A percentile compares a stretch with the other conserved stretches of the same genome.
These are phyloP conservation scores for Flaveria bidentis DNA, from an alignment of 129 eudicot genomes.

Conservation along the genomic window DNA sequence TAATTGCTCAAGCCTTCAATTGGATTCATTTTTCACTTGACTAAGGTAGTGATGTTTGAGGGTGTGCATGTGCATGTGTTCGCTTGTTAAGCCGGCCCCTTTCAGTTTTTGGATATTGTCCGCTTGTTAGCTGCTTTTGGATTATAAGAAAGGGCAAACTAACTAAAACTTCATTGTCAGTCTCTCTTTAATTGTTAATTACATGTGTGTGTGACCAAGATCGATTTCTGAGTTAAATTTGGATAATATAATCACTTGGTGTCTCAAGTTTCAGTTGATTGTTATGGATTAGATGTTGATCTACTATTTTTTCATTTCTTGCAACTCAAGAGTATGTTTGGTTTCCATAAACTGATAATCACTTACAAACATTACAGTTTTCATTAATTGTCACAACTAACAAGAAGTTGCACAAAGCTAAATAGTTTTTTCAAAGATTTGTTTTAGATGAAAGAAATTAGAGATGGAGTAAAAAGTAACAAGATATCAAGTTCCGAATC, in stretches of 20 bases:
- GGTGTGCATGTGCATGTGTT: background rate
- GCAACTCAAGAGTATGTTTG: background rate
- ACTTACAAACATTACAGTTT: background rate
- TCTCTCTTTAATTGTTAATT: background rate
- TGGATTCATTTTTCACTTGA: background rate
- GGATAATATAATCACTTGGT: background rate
- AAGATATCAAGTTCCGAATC: slow-evolving; percentile 49
- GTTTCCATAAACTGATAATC: slow-evolving; percentile 14
- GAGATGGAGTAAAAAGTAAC: slow-evolving; percentile 45
- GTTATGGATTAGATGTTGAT: slow-evolving; percentile 16
- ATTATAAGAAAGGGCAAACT: background rate
- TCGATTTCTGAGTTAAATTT: background rate
- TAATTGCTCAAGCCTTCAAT: slow-evolving; percentile 5
- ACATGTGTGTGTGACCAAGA: background rate
- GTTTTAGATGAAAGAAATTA: slow-evolving; percentile 72
- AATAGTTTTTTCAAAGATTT: slow-evolving; percentile 23
- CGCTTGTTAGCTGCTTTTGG: background rate
- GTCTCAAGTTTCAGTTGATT: background rate
- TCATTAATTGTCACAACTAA: background rate
- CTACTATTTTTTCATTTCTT: slow-evolving; percentile 15
- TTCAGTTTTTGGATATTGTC: background rate
- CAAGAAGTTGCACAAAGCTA: slow-evolving; percentile 23
- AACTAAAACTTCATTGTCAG: background rate
- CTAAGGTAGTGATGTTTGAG: background rate
- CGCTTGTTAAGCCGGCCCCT: background rate